phyloP scores from a whole-genome alignment of 768 basidiomycete genomes.

The Agaricus blazei region DNA sequence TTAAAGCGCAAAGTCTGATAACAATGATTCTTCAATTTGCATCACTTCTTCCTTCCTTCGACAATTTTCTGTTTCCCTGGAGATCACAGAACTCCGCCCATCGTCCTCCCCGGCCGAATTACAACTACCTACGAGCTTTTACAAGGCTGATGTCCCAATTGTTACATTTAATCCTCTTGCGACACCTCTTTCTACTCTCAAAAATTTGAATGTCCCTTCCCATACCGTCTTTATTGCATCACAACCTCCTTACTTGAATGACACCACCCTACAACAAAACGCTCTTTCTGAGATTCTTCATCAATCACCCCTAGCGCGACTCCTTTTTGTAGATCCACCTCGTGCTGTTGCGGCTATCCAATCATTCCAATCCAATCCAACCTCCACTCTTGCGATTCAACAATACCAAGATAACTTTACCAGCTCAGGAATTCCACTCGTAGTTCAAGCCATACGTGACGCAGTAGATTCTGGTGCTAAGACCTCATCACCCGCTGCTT shows the following conservation, averaged over 20 bases:
- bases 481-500: conserved; percentile 9
- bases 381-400: conserved; percentile 48
- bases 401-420: conserved; percentile 59
- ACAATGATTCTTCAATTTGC: conserved; percentile 19
- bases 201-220: conserved; percentile 30
- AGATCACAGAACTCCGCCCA: conserved; percentile 37
- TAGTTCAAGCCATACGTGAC: conserved; percentile 35
- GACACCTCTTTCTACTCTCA: conserved; percentile 33
- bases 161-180: conserved; percentile 58
- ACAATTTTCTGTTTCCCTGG: conserved; percentile 47
- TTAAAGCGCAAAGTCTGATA: conserved; percentile 15
- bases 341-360: conserved; percentile 53
- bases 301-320: conserved; percentile 12
- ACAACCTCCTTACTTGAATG: conserved; percentile 12
- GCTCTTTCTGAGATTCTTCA: conserved; percentile 15
- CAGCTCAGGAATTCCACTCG: conserved; percentile 50
- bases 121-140: conserved; percentile 20
- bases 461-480: conserved; percentile 9
- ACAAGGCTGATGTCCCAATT: conserved; percentile 58
- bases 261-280: conserved; percentile 8
- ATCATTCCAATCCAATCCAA: conserved; percentile 38
- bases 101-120: conserved; percentile 13
- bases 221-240: conserved; percentile 42
- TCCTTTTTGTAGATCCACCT: conserved; percentile 51
- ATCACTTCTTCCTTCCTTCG: conserved; percentile 49